Base-by-base conservation (phyloP, 257 asterid genomes). In the Osmanthus fragrans region DNA sequence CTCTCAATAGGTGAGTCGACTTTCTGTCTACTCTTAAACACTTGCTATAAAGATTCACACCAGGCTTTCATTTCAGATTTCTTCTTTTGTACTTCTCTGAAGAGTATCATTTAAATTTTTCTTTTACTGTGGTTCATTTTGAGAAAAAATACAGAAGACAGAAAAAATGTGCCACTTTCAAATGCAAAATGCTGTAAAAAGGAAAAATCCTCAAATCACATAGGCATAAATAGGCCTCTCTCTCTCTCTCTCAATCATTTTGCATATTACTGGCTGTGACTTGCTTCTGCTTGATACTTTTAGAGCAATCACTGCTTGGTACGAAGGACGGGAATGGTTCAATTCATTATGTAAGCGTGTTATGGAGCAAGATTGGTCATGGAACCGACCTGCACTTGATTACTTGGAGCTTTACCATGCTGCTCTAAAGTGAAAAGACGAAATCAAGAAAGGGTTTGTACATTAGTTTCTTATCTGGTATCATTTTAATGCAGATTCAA, bases 321-420 rank as follows among this genome's bases (percentile, higher is more conserved):
- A 87, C 23, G 94, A 93, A 29, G 84, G 89, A 64, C 93, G 95
- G 84, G 97, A 90, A 47, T 96, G 96, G 98, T 92, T 93, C 84
- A 79, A 92, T 79, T 77, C 93, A 1, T 76, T 96, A 74, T 92
- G 98, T 89, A 92, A 88, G 77, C 84, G 87, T 27, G 97, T 93
- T 45, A 96, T 96, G 98, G 97, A 93, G 89, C 99, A 96, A 83
- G 99, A 96, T 70, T 96, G 99, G 98, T 92, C 99, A 1, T 96
- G 98, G 98, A 96, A 96, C 72, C 90, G 98, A 23, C 99, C 99
- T 60, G 97, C 99, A 75, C 96, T 96, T n/a, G 98, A 92, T 72
- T 96, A 96, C 87, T 75, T 96, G 92, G 99, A 96, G 90, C 97
- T 96, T 84, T 93, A 96, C 85, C 96, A 90, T 42, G 92, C 99